Evolutionary conservation across 257 asterid genomes (phyloP), one percentile per base, ranked within the genome.

Genomic region (Handroanthus guayacan): DNA sequence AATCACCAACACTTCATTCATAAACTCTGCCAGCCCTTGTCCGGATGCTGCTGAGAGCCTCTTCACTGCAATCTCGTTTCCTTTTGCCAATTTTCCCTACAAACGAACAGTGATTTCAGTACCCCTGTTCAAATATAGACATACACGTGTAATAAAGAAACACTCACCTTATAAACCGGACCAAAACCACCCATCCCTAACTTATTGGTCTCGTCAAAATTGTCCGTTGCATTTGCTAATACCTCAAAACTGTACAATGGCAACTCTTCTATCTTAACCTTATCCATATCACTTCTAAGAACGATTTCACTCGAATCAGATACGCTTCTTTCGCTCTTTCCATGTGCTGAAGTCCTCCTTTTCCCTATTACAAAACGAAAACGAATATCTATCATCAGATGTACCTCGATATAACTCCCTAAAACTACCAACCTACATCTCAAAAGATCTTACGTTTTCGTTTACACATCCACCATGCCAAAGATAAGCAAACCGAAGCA

Each of bases 151-250:
- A 18, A 74, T 52, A 12, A 60, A 52, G 31, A 9, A 25, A 18
- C 6, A 36, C 38, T 60, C 74, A 85, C 89, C 82, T 63, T 83
- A 50, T 82, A 85, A 71, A 82, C 84, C 2, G 78, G 79, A 55
- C 87, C 89, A 75, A 80, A 85, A 20, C 89, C 89, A 36, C 89
- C 89, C 86, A 56, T 76, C 7, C 89, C 87, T 1, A 86, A 72
- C 64, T 72, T 67, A 69, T 81, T 81, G 38, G 37, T 75, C n/a
- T 9, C 8, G 37, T 66, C 50, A 36, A 86, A 86, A 57, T 78
- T 62, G 34, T 57, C 43, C 0, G 90, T 86, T n/a, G 87, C 87
- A 14, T 2, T 76, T 13, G 57, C 75, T 14, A 86, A 8, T 18
- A 65, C 71, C 66, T 81, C 75, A 16, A 83, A 79, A 37, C 77